Evolutionary conservation across 257 asterid species (phyloP).

Genomic region (Solanum lycopersicoides): DNA sequence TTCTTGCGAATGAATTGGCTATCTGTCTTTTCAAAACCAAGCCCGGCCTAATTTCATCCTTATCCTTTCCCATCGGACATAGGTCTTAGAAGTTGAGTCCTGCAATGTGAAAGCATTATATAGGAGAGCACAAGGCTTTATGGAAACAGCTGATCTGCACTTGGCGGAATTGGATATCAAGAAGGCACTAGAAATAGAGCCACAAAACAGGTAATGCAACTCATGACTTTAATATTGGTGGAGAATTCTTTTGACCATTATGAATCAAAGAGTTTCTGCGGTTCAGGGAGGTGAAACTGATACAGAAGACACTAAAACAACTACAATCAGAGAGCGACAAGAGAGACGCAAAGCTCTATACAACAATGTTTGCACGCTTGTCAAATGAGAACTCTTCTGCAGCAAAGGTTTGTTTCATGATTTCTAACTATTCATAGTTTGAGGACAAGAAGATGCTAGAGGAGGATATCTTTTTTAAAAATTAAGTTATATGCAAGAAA

Average conservation of each 20-base stretch:
- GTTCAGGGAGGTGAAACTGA: slow-evolving; percentile 53
- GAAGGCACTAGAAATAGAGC: slow-evolving; percentile 32
- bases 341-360: slow-evolving; percentile 51
- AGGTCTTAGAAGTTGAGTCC: slow-evolving; percentile 51
- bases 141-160: slow-evolving; percentile 26
- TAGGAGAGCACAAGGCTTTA: slow-evolving; percentile 38
- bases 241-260: background rate
- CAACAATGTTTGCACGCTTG: slow-evolving; percentile 38
- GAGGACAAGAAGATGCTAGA: background rate
- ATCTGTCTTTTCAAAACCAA: background rate
- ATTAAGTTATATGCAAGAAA: background rate
- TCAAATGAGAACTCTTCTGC: slow-evolving; percentile 20
- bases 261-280: background rate
- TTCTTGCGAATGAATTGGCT: background rate
- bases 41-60: background rate
- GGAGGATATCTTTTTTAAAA: background rate
- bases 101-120: slow-evolving; percentile 42
- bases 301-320: slow-evolving; percentile 40
- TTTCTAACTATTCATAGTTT: background rate
- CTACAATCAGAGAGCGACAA: slow-evolving; percentile 40
- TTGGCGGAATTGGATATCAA: slow-evolving; percentile 36
- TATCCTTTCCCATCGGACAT: background rate
- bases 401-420: slow-evolving; percentile 30
- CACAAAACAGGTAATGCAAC: slow-evolving; percentile 23
- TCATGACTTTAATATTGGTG: background rate